phyloP scores from a whole-genome alignment of 805 yeast genomes.

The Tetrapisispora fleetii region DNA sequence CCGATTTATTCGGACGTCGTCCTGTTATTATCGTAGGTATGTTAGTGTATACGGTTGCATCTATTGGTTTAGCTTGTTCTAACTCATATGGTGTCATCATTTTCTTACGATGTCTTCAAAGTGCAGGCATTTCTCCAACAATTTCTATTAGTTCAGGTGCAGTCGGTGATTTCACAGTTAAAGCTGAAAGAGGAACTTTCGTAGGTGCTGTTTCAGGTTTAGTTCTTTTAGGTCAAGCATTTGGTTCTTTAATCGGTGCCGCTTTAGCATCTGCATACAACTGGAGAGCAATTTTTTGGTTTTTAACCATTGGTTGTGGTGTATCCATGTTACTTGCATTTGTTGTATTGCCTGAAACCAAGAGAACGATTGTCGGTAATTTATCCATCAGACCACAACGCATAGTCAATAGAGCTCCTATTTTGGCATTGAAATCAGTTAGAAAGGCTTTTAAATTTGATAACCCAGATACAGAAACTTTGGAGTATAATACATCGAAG shows the following conservation, averaged over 20 bases:
- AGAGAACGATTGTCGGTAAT: slow-evolving; percentile 61
- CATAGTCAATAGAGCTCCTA: slow-evolving; percentile 36
- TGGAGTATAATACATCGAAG: slow-evolving; percentile 17
- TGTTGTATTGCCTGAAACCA: slow-evolving; percentile 60
- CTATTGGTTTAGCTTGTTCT: slow-evolving; percentile 56
- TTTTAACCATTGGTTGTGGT: slow-evolving; percentile 56
- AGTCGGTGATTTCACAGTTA: slow-evolving; percentile 60
- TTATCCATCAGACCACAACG: slow-evolving; percentile 48
- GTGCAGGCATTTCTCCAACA: slow-evolving; percentile 64
- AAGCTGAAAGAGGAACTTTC: slow-evolving; percentile 57
- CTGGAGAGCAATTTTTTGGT: slow-evolving; percentile 77
- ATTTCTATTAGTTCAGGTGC: slow-evolving; percentile 60
- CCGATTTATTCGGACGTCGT: slow-evolving; percentile 64
- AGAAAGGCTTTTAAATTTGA: slow-evolving; percentile 18
- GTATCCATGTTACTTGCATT: slow-evolving; percentile 29
- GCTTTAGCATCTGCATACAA: slow-evolving; percentile 34
- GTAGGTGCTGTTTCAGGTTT: slow-evolving; percentile 59
- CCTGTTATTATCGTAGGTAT: slow-evolving; percentile 54
- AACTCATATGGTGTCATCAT: slow-evolving; percentile 50
- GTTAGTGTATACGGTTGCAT: slow-evolving; percentile 45
- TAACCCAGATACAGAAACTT: slow-evolving; percentile 24
- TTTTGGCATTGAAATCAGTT: slow-evolving; percentile 24
- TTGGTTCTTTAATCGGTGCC: slow-evolving; percentile 60
- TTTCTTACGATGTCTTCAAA: slow-evolving; percentile 59
- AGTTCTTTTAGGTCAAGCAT: slow-evolving; percentile 60